These are phyloP conservation scores for Heliamphora pulchella DNA, from an alignment of 179 eudicot genomes.

Conservation along the genomic window DNA sequence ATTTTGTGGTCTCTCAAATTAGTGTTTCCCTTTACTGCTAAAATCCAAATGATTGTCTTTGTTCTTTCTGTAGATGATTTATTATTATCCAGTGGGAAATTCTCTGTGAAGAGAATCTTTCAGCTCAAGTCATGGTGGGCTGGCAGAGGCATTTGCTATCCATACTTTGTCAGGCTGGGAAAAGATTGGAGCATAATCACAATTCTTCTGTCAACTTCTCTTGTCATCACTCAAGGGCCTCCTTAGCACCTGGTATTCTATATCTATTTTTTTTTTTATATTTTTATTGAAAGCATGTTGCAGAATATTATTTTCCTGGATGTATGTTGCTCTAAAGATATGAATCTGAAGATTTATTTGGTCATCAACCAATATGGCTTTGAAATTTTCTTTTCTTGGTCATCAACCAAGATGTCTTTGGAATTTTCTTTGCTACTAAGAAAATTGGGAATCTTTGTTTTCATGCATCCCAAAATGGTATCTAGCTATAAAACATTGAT, in stretches of 20 bases:
- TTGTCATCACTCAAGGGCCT: conserved; percentile 31
- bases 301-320: neutral
- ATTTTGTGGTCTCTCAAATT: neutral
- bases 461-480: neutral
- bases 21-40: neutral
- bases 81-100: neutral
- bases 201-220: conserved; percentile 29
- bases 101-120: conserved; percentile 9
- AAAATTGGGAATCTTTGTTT: neutral
- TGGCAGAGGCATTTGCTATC: conserved; percentile 57
- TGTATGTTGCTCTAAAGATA: neutral
- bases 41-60: neutral
- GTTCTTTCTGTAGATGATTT: conserved; percentile 14
- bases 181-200: conserved; percentile 38
- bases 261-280: neutral
- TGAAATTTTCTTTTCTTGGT: neutral
- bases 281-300: neutral
- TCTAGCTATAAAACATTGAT: neutral
- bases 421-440: neutral
- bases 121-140: conserved; percentile 37
- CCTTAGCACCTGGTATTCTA: conserved; percentile 25
- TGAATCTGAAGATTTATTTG: neutral
- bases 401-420: neutral
- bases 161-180: conserved; percentile 40
- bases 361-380: neutral